Conservation (phyloP, 345 rosid species). For the Arabidopsis suecica region DNA sequence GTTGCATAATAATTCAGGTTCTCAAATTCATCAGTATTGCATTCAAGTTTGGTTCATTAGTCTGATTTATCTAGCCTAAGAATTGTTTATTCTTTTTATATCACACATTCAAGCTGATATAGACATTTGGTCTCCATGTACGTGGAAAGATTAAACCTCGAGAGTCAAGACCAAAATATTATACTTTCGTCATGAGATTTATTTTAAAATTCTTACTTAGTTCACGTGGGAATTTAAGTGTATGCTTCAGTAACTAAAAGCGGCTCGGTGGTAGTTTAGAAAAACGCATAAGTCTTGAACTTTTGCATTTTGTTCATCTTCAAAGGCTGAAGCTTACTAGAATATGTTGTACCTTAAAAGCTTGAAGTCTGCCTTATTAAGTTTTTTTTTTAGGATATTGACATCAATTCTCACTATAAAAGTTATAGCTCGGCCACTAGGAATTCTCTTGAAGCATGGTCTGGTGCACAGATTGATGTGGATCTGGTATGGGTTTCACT, state of each 20-base stretch:
- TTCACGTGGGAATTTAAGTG: background rate
- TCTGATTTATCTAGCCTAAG: conserved; percentile 4
- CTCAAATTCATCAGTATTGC: background rate
- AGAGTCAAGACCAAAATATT: background rate
- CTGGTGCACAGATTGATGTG: conserved; percentile 83
- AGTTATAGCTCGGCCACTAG: conserved; percentile 69
- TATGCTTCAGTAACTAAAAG: background rate
- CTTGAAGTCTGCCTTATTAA: conserved; percentile 9
- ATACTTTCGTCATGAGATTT: no score
- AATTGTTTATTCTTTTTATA: background rate
- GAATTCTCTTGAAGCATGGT: conserved; percentile 89
- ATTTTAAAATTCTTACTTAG: background rate
- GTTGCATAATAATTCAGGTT: background rate
- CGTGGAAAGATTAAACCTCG: conserved; percentile 12
- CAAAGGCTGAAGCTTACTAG: conserved; percentile 19
- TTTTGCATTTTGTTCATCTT: conserved; percentile 3
- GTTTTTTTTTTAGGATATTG: conserved; percentile 62
- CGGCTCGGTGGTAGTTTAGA: background rate
- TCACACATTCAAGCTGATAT: background rate
- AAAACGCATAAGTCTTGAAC: background rate
- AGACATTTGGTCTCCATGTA: conserved; percentile 7
- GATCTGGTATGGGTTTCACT: conserved; percentile 63
- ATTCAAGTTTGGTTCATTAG: conserved; percentile 1
- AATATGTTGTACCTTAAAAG: conserved; percentile 16
- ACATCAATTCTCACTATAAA: conserved; percentile 71